Evolutionary conservation across 2,329 filamentous ascomycete genomes (phyloP).

Genomic region (Penicillium brasilianum): DNA sequence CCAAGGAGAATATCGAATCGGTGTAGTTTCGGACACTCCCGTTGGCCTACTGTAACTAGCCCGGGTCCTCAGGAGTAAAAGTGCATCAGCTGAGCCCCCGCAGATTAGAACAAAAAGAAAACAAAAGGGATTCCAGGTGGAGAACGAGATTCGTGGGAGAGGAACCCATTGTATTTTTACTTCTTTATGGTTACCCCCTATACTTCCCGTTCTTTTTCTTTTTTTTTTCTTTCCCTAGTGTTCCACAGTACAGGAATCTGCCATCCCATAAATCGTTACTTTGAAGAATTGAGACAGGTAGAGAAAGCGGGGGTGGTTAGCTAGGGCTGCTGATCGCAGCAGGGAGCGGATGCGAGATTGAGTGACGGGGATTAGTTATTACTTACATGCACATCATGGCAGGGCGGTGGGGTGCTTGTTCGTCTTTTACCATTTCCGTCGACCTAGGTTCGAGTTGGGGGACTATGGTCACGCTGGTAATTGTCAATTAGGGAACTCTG

Average conservation of each 20-base stretch:
- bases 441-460: not conserved
- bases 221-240: conserved; percentile 1
- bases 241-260: not conserved
- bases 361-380: conserved; percentile 20
- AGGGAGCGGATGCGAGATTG: conserved; percentile 34
- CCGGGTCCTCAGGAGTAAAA: not conserved
- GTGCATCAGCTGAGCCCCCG: conserved; percentile 20
- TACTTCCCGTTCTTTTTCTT: conserved; percentile 1
- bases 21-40: conserved; percentile 5
- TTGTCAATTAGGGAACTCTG: conserved; percentile 5
- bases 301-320: conserved; percentile 28
- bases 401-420: conserved; percentile 6
- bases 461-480: not conserved
- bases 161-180: not conserved
- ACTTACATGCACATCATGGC: conserved; percentile 27
- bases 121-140: conserved; percentile 5
- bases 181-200: not conserved
- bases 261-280: not conserved
- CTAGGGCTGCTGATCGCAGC: conserved; percentile 33
- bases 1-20: not conserved
- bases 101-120: conserved; percentile 15
- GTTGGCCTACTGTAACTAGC: not conserved
- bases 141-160: not conserved
- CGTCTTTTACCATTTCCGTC: conserved; percentile 4
- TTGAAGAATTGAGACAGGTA: not conserved